These are phyloP conservation scores for Mediolabrus comicus DNA, from an alignment of 108 stramenopile genomes.

Conservation along the genomic window DNA sequence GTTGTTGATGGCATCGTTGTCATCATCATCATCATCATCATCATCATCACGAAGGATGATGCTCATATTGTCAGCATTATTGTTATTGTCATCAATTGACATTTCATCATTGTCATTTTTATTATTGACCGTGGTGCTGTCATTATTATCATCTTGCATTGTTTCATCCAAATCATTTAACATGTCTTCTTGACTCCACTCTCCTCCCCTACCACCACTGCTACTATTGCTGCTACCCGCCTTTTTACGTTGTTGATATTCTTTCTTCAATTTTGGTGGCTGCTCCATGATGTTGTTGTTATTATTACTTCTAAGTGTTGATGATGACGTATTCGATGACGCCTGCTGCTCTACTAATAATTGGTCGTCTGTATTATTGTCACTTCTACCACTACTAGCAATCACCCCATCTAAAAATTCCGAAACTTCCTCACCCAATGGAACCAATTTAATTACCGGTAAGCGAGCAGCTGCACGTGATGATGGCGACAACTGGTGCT, in stretches of 20 bases:
- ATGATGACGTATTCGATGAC: not conserved
- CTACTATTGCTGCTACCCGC: not conserved
- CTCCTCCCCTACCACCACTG: not conserved
- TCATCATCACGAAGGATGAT: not conserved
- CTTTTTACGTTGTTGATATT: not conserved
- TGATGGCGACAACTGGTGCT: not conserved
- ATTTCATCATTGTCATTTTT: slow-evolving; percentile 7
- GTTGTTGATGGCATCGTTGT: slow-evolving; percentile 16
- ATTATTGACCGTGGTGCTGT: not conserved
- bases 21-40: not conserved
- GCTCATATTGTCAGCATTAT: not conserved
- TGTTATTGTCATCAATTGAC: slow-evolving; percentile 6
- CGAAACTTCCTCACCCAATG: slow-evolving; percentile 1
- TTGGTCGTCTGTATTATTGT: not conserved
- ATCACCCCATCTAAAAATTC: not conserved
- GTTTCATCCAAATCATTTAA: not conserved
- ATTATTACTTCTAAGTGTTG: not conserved
- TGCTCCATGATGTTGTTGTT: not conserved
- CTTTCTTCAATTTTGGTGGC: slow-evolving; percentile 4
- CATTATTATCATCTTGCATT: not conserved
- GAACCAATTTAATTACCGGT: not conserved
- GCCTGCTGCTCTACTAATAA: not conserved
- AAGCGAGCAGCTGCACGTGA: not conserved
- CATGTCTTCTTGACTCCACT: not conserved
- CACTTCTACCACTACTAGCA: not conserved